A percentile compares a stretch with the other conserved stretches of the same genome.
Evolutionary conservation across 2,329 filamentous ascomycete genomes (phyloP).

Genomic region (Pyricularia sp.): DNA sequence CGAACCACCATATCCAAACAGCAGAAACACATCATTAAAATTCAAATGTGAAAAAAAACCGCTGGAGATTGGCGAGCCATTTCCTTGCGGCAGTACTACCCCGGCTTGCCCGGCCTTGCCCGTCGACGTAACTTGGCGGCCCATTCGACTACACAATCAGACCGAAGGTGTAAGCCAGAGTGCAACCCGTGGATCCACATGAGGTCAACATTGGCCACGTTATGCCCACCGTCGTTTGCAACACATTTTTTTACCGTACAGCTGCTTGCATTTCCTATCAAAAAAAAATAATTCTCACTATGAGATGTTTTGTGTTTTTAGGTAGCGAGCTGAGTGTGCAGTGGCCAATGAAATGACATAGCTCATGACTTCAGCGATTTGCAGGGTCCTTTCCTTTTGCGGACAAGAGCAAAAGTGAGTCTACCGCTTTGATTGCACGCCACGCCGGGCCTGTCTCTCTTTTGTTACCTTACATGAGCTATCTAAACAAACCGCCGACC

Average conservation of each 20-base stretch:
- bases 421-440: background rate
- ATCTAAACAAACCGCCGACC: background rate
- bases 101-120: too few species aligned
- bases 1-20: background rate
- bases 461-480: background rate
- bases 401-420: background rate
- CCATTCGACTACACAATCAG: background rate
- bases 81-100: background rate
- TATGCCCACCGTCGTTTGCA: background rate
- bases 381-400: slow-evolving; percentile 6
- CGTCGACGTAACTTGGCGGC: background rate
- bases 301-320: background rate
- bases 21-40: background rate
- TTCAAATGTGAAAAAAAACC: background rate
- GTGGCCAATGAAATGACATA: slow-evolving; percentile 6
- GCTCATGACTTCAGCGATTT: slow-evolving; percentile 7
- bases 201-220: slow-evolving; percentile 4
- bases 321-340: background rate
- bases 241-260: background rate
- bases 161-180: background rate
- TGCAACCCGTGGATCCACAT: background rate
- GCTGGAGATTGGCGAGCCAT: background rate
- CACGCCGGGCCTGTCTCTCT: background rate
- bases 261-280: background rate
- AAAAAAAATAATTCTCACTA: background rate